Percentiles rank a stretch among this genome's conserved stretches.
These are phyloP conservation scores for Metschnikowia santaceciliae DNA, from an alignment of 805 yeast genomes.

Conservation along the genomic window DNA sequence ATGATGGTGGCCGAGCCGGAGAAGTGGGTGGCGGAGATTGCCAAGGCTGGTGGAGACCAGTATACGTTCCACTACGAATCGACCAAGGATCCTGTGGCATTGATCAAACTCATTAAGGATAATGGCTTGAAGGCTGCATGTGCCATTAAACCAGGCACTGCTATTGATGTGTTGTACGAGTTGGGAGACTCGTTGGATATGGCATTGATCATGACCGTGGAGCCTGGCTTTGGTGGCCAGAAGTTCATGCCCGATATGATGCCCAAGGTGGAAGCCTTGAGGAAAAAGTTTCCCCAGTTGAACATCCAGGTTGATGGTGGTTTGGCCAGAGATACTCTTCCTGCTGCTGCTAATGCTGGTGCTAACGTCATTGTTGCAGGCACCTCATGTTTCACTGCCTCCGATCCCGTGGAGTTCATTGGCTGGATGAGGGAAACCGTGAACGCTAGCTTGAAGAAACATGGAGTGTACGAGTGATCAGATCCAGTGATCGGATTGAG, in stretches of 20 bases:
- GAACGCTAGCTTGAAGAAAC: conserved; percentile 40
- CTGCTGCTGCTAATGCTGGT: conserved; percentile 90
- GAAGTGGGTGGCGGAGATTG: conserved; percentile 90
- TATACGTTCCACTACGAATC: conserved; percentile 96
- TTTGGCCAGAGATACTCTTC: conserved; percentile 78
- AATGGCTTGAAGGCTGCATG: conserved; percentile 92
- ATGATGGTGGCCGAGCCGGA: conserved; percentile 96
- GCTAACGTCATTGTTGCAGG: conserved; percentile 99
- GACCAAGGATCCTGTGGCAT: conserved; percentile 67
- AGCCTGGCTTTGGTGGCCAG: conserved; percentile 99
- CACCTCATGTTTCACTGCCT: conserved; percentile 85
- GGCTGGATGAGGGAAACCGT: conserved; percentile 63
- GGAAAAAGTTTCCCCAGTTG: conserved; percentile 69
- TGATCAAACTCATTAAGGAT: conserved; percentile 70
- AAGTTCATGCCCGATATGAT: conserved; percentile 93
- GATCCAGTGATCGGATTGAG: no score
- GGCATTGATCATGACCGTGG: conserved; percentile 98
- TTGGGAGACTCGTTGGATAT: conserved; percentile 77
- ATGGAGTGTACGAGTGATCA: conserved; percentile 26
- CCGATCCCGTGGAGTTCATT: conserved; percentile 74
- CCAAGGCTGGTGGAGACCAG: conserved; percentile 91
- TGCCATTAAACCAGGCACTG: conserved; percentile 91
- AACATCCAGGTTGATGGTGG: conserved; percentile 98
- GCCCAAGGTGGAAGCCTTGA: conserved; percentile 83
- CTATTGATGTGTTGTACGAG: conserved; percentile 76